Evolutionary conservation across 1,139 yeast species (phyloP), one percentile per base, ranked within the genome.

Genomic region (Pichia sp.): DNA sequence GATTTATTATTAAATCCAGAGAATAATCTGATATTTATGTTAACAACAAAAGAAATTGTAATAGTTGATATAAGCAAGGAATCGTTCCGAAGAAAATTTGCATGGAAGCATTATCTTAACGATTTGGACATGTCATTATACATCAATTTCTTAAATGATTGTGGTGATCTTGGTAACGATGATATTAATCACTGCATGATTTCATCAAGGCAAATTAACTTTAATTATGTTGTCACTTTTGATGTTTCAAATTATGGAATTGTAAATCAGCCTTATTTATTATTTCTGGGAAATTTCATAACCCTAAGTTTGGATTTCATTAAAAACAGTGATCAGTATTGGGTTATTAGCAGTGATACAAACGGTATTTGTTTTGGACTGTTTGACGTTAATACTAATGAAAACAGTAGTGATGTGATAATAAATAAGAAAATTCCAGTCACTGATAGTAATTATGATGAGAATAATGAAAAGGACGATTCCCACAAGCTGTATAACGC

Each of bases 41-140:
- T 84, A 19, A 84, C 91, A 0, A 75, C 87, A 0, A 79, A 75
- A 56, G 93, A 85, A 62, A 54, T 84, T 14, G 76, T 83, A 1
- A 67, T 84, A 70, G 61, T 81, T 18, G 69, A 70, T 47, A 57
- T 72, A 1, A 49, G 63, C 2, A 55, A 59, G 0, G 62, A 59
- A 0, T 62, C 62, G 0, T 63, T 72, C 42, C 67, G 67, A 42
- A 72, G 85, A 53, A 55, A 80, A 10, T 61, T 87, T 3, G 77
- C 90, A 0, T 84, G 91, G 89, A 84, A 83, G 54, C 96, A 88
- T 65, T 77, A 71, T 55, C 67, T 84, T 45, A 74, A 75, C 45
- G 74, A 77, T 13, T 55, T 64, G 0, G 96, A 88, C 59, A 77
- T 80, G 1, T 76, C 90, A 0, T 60, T 83, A 54, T 71, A 68